Evolutionary conservation across 129 eudicot genomes (phyloP), one percentile per base, ranked within the genome.

Genomic region (Ambrosia trifida): DNA sequence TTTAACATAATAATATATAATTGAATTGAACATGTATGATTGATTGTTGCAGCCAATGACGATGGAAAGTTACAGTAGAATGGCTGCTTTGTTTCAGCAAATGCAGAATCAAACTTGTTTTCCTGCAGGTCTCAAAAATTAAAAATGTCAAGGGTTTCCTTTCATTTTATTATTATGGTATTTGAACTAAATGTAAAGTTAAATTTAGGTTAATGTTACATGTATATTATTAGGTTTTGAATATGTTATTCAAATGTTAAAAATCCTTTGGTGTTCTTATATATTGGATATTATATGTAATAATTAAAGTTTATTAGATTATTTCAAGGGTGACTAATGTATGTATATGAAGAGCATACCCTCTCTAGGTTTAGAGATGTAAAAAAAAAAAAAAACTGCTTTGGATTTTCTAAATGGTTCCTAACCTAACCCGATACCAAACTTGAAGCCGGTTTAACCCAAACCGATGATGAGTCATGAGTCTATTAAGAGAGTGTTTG

Each of bases 11-110:
- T 40, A 10, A 40, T 19, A 53, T 8, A 8, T 9, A 19, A 19
- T 12, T 19, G 33, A 54, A 54, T 20, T 54, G 28, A 24, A 24
- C 28, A 20, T 19, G 10, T 14, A 17, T 31, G 20, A 52, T 51
- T 31, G 20, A 52, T 51, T 45, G 38, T 59, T 82, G 82, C 90
- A 91, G 96, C 90, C 97, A 16, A 84, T 88, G 96, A 84, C 87
- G 5, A 85, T 86, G 92, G 96, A 88, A 36, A 81, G 82, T 62
- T 91, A 87, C 54, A 72, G 67, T 50, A 77, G 90, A 79, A 80
- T 91, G 89, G 96, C 88, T 3, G 84, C 88, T 10, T n/a, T 91
- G 86, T 88, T 82, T 69, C 96, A 88, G 35, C 97, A 88, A 62
- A 75, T 85, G 82, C 91, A 77, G 46, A 70, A 81, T 52, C 89